Evolutionary conservation across 2,329 filamentous ascomycete genomes (phyloP).

Genomic region (Monosporascus cannonballus): DNA sequence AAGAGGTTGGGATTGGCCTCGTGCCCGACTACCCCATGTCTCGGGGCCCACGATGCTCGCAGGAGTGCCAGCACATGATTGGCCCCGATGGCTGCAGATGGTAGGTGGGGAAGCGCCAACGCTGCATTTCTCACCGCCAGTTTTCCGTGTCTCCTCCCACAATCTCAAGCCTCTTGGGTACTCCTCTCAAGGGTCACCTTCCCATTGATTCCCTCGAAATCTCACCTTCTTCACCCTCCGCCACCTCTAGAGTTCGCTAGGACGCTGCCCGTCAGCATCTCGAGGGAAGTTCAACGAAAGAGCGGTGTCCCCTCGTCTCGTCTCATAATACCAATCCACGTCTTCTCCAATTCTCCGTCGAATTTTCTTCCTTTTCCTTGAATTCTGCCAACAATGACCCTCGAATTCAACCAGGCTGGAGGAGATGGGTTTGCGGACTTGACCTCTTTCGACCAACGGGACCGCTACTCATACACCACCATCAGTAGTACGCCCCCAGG

Average conservation of each 20-base stretch:
- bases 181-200: constrained; percentile 20
- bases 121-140: constrained; percentile 28
- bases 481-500: constrained; percentile 26
- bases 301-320: constrained; percentile 38
- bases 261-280: constrained; percentile 13
- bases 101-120: constrained; percentile 28
- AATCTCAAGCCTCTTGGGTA: constrained; percentile 19
- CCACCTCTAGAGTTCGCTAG: constrained; percentile 18
- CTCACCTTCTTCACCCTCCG: constrained; percentile 27
- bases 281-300: constrained; percentile 29
- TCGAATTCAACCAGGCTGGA: constrained; percentile 53
- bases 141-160: constrained; percentile 25
- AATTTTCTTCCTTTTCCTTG: constrained; percentile 27
- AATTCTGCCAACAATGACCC: constrained; percentile 43
- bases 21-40: neutral
- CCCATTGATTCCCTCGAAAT: constrained; percentile 24
- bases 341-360: constrained; percentile 31
- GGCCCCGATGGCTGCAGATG: constrained; percentile 19
- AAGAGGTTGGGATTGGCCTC: neutral
- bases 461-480: constrained; percentile 48
- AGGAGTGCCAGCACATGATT: constrained; percentile 18
- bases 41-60: constrained; percentile 7
- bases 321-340: constrained; percentile 41
- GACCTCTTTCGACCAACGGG: constrained; percentile 51
- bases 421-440: constrained; percentile 57